Evolutionary conservation across 306 rosid species (phyloP), one percentile per base, ranked within the genome.

Genomic region (Cajanus cajan): DNA sequence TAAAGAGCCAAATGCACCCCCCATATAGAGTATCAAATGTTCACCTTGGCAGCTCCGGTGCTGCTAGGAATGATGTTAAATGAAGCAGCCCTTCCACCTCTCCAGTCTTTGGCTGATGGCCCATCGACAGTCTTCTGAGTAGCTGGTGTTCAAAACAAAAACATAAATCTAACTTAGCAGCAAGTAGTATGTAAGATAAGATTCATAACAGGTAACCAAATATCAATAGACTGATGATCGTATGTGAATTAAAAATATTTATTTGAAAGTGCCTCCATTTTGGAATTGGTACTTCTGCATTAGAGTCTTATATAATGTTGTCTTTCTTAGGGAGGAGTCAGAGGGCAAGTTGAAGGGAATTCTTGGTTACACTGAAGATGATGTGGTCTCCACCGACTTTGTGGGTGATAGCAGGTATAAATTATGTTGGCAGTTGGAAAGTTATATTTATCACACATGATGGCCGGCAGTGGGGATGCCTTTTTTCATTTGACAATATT

Each of bases 31-130:
- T 7, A 22, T 31, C 4, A 68, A 71, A 18, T 24, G 36, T 25
- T 79, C 77, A 93, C 98, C 98, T 93, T 93, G 15, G 98, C 98
- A 43, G 97, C 97, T 64, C 98, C 97, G 16, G 98, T 93, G 82
- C 98, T 93, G 87, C 98, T 93, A 48, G 98, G 98, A 88, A 93
- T 93, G 77, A 93, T 93, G 92, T 93, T 93, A 74, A 89, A 91
- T 21, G 98, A 93, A 37, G 98, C 97, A 33, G 94, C 98, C 59
- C 98, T 89, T 83, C 98, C 98, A 81, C 98, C 98, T 85, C 97
- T 93, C 98, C 98, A 93, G 85, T 93, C 98, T 76, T 93, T 91
- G 65, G 16, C 44, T 6, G 98, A 91, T 82, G 98, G 98, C 0
- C 98, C 98, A 84, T 93, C 98, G 48, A 93, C 97, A 64, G 98